A percentile compares a stretch with the other conserved stretches of the same genome.
phyloP scores from a whole-genome alignment of 192 early-diverging fungal genomes.

The Backusella tuberculispora region DNA sequence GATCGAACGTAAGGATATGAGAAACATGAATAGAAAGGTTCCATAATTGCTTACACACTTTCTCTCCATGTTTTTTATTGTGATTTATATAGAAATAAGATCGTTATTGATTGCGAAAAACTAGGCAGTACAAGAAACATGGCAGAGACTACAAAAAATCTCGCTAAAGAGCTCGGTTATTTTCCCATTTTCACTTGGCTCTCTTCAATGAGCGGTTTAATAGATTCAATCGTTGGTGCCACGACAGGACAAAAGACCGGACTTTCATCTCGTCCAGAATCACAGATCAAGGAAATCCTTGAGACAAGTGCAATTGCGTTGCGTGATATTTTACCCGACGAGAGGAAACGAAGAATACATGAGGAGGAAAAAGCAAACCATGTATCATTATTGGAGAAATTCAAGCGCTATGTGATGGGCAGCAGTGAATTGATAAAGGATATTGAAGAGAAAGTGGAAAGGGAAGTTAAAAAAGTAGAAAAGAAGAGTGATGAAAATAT shows the following conservation, averaged over 20 bases:
- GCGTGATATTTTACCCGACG: constrained; percentile 52
- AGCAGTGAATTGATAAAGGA: constrained; percentile 12
- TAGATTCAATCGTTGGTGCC: constrained; percentile 87
- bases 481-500: constrained; percentile 56
- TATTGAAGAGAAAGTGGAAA: constrained; percentile 26
- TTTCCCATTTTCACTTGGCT: constrained; percentile 89
- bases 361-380: constrained; percentile 20
- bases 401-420: not conserved
- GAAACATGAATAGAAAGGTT: not conserved
- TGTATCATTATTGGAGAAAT: not conserved
- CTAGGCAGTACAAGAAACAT: constrained; percentile 75
- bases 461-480: constrained; percentile 34
- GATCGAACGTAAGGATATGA: constrained; percentile 54
- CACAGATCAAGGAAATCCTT: constrained; percentile 83
- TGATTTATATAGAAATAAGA: constrained; percentile 50
- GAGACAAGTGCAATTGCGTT: constrained; percentile 80
- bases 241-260: constrained; percentile 90
- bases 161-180: constrained; percentile 90
- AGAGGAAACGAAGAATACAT: not conserved
- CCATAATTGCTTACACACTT: not conserved
- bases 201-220: constrained; percentile 68
- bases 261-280: constrained; percentile 80
- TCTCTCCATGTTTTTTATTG: not conserved
- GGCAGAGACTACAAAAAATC: constrained; percentile 69
- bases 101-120: constrained; percentile 81